Base-by-base conservation (phyloP, 2,329 filamentous ascomycete genomes). In the Penicillium sp. region DNA sequence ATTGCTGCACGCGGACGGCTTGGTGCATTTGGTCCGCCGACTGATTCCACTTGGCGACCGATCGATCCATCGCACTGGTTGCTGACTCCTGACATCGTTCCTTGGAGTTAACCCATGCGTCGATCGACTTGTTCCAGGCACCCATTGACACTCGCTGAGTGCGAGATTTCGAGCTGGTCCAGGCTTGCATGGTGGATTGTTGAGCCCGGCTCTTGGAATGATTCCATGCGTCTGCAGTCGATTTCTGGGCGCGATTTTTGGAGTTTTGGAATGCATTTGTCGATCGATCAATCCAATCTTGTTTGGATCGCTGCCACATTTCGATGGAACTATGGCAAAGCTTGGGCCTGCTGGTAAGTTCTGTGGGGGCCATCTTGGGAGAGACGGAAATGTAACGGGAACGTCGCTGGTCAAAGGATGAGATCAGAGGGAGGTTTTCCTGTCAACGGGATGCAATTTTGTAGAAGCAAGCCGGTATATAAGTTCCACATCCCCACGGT, bases 231-330 rank as follows among this genome's bases (percentile, higher is more conserved):
- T 61, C 56, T 46, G 49, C 32, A 11, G 50, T 61, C 3, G 58
- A 54, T 49, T 61, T 52, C 10, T 55, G 52, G 24, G 42, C 57
- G 43, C 43, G 34, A 43, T 42, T 13, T 54, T 53, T 59, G 1
- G 57, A 61, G 14, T 59, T 48, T 14, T 31, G 36, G 49, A 52
- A 59, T 4, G 46, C 31, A 24, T 13, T 32, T 18, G 59, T 42
- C 10, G 57, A 59, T 27, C 54, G 54, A 39, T 46, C 43, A 21
- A 54, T 45, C 6, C 55, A 40, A 7, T 54, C 45, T 22, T 43
- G 54, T n/a, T 53, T 62, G 10, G 60, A 62, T 29, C 53, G 48
- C 22, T 62, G 56, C 49, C 42, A 55, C 50, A 53, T 60, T 5
- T 40, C 36, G 16, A 48, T 48, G 5, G 52, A 55, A 21, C 51